Conservation (phyloP, 176 grass and related monocot species). For the Melocanna baccifera region DNA sequence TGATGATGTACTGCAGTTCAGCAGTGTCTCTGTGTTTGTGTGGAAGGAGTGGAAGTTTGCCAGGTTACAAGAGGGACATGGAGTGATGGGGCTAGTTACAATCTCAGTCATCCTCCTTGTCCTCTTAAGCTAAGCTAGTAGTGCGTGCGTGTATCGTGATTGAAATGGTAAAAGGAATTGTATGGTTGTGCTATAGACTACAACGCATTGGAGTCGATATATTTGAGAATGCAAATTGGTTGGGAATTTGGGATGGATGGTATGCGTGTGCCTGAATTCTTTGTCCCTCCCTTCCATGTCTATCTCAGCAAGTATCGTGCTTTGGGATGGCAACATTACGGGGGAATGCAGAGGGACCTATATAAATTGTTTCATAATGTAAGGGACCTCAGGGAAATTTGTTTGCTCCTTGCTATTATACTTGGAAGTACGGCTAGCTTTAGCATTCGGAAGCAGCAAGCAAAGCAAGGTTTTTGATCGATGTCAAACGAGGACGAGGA, state of each 20-base stretch:
- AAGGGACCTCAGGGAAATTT: not conserved
- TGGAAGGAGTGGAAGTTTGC: conserved; percentile 21
- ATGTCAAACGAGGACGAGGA: not conserved
- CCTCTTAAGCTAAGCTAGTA: conserved; percentile 8
- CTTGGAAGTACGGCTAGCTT: too few relatives aligned
- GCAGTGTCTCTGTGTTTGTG: not conserved
- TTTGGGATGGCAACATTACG: too few relatives aligned
- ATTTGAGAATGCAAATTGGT: too few relatives aligned
- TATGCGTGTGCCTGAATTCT: too few relatives aligned
- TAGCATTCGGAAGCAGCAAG: too few relatives aligned
- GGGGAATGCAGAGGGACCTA: not conserved
- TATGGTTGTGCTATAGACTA: not conserved
- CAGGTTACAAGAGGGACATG: conserved; percentile 18
- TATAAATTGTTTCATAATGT: not conserved
- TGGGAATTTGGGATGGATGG: too few relatives aligned
- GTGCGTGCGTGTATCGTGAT: not conserved
- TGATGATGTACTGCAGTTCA: not conserved
- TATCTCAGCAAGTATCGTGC: too few relatives aligned
- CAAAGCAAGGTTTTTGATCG: not conserved
- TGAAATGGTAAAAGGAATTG: not conserved
- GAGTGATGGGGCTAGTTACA: conserved; percentile 49
- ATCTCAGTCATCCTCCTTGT: conserved; percentile 50
- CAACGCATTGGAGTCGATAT: too few relatives aligned
- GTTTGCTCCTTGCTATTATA: not conserved
- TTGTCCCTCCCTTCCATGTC: too few relatives aligned